Percentiles rank a stretch among this genome's conserved stretches.
Evolutionary conservation across 305 asterid species (phyloP).

Genomic region (Fraxinus angustifolia): DNA sequence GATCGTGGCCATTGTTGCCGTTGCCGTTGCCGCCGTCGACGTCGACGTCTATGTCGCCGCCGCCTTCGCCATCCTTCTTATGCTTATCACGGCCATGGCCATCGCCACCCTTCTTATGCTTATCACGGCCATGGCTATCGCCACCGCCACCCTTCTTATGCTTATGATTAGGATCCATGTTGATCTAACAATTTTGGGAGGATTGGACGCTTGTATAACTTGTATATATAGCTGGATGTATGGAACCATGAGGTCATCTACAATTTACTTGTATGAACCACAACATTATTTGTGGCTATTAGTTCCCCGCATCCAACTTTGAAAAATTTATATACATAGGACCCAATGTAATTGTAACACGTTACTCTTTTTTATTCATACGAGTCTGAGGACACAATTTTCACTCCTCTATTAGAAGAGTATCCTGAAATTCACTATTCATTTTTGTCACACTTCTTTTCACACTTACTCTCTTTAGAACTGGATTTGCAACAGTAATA

Average conservation of each 20-base stretch:
- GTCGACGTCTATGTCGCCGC: too few relatives aligned
- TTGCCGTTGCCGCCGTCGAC: too few relatives aligned
- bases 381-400: background rate
- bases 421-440: background rate
- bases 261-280: background rate
- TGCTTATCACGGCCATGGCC: background rate
- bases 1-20: too few relatives aligned
- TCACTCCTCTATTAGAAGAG: too few relatives aligned
- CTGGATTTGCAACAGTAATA: too few relatives aligned
- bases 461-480: too few relatives aligned
- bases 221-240: too few relatives aligned
- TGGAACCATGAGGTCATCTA: background rate
- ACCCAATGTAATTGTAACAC: too few relatives aligned
- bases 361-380: too few relatives aligned
- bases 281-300: background rate
- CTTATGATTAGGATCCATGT: constrained; percentile 8
- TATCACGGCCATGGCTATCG: background rate
- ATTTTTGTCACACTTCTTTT: too few relatives aligned
- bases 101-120: background rate
- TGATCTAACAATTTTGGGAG: background rate
- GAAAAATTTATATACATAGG: background rate
- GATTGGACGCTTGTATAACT: background rate
- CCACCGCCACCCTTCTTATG: background rate
- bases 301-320: too few relatives aligned
- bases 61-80: too few relatives aligned